Conservation (phyloP, 352 stramenopile species). For the Globisporangium cystogenes region DNA sequence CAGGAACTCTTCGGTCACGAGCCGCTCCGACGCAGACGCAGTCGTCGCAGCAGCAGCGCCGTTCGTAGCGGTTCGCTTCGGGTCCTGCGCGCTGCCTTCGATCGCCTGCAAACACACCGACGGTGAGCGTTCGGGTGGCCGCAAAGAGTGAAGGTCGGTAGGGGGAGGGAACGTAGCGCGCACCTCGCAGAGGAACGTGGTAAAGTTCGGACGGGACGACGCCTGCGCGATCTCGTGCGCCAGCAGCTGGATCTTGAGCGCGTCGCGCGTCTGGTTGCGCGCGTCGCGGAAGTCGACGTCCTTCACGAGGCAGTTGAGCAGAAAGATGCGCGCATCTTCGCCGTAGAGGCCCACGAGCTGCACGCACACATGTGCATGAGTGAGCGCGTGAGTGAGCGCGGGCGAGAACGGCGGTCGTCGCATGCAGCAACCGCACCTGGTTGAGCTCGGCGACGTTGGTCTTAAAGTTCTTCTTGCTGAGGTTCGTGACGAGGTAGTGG, state of each 20-base stretch:
- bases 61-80: constrained; percentile 17
- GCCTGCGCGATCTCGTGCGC: constrained; percentile 88
- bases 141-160: too few species aligned
- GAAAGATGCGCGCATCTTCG: constrained; percentile 88
- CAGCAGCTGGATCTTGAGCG: constrained; percentile 87
- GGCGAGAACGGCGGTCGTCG: neutral
- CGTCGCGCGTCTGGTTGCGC: constrained; percentile 77
- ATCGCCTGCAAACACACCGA: constrained; percentile 34
- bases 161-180: constrained; percentile 1
- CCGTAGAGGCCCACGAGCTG: constrained; percentile 90
- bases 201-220: constrained; percentile 87
- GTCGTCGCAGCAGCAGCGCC: constrained; percentile 4
- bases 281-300: constrained; percentile 89
- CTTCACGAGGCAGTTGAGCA: constrained; percentile 89
- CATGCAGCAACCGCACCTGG: constrained; percentile 42
- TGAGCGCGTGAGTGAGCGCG: neutral
- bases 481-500: constrained; percentile 90
- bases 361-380: neutral
- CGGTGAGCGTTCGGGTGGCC: too few species aligned
- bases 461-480: constrained; percentile 94
- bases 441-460: constrained; percentile 90
- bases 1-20: constrained; percentile 79
- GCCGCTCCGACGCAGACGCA: constrained; percentile 13
- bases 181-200: constrained; percentile 86
- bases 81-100: constrained; percentile 47